A percentile compares a stretch with the other conserved stretches of the same genome.
Conservation (phyloP, 1,284 basidiomycete species). For the Austroboletus rostrupii region DNA sequence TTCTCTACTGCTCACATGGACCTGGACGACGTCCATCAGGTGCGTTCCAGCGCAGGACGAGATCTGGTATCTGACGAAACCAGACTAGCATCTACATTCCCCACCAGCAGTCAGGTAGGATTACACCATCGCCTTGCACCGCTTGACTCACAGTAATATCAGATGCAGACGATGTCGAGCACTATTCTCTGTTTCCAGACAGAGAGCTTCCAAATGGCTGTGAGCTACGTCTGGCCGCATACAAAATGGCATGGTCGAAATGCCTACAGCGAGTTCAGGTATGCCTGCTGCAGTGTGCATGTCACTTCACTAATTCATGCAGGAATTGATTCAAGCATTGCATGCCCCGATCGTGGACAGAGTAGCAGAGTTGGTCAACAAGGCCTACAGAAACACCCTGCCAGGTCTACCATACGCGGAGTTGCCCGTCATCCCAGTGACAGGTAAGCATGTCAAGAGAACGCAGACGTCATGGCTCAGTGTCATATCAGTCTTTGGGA, state of each 20-base stretch:
- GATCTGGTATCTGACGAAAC: conserved; percentile 3
- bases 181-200: conserved; percentile 23
- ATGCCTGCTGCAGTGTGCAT: conserved; percentile 7
- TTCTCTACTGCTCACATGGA: background rate
- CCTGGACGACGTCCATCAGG: conserved; percentile 29
- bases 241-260: conserved; percentile 46
- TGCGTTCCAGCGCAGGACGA: conserved; percentile 8
- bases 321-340: conserved; percentile 44
- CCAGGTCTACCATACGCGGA: conserved; percentile 50
- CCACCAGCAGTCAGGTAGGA: conserved; percentile 25
- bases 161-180: conserved; percentile 15
- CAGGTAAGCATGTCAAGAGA: conserved; percentile 36
- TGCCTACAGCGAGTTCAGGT: conserved; percentile 49
- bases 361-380: conserved; percentile 39
- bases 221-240: conserved; percentile 44
- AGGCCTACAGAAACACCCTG: conserved; percentile 37
- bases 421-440: conserved; percentile 52
- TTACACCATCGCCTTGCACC: background rate
- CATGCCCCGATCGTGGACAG: conserved; percentile 41
- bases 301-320: conserved; percentile 1
- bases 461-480: conserved; percentile 10
- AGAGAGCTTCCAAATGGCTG: conserved; percentile 40
- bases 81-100: conserved; percentile 36
- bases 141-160: conserved; percentile 4
- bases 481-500: conserved; percentile 26